Percentiles rank a stretch among this genome's conserved stretches.
These are phyloP conservation scores for Neurospora sp. DNA, from an alignment of 495 filamentous ascomycete species.

Conservation along the genomic window DNA sequence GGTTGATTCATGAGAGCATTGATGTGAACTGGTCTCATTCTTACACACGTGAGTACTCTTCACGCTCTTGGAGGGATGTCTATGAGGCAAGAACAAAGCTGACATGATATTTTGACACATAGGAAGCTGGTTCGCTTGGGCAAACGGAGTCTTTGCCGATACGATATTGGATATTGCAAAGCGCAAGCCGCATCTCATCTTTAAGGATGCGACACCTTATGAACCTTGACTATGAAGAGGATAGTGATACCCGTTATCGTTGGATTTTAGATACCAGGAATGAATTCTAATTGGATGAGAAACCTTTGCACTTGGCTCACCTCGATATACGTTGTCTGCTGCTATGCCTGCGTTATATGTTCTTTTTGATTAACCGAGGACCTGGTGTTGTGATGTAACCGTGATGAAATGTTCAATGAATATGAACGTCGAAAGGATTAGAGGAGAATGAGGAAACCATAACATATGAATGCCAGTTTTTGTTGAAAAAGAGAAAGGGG, in stretches of 20 bases:
- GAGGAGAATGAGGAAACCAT: background rate
- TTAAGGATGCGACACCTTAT: constrained; percentile 48
- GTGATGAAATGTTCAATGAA: background rate
- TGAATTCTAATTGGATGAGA: background rate
- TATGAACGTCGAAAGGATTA: background rate
- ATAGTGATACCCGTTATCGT: background rate
- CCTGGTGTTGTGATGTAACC: background rate
- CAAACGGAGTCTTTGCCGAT: constrained; percentile 91
- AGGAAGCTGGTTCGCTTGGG: constrained; percentile 96
- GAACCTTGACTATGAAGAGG: constrained; percentile 13
- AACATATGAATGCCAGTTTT: background rate
- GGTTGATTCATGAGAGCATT: constrained; percentile 86
- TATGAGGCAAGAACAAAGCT: constrained; percentile 8
- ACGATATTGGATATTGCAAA: constrained; percentile 83
- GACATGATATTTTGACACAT: constrained; percentile 8
- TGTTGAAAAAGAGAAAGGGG: background rate
- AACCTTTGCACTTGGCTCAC: background rate
- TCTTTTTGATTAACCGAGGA: background rate
- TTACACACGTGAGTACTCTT: constrained; percentile 59
- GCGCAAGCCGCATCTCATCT: constrained; percentile 80
- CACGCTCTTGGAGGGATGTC: background rate
- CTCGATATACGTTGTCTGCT: background rate
- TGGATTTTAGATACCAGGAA: background rate
- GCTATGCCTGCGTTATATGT: background rate
- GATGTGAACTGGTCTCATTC: constrained; percentile 63